A percentile compares a stretch with the other conserved stretches of the same genome.
Conservation (phyloP, 805 yeast genomes). For the Wickerhamiella cacticola region DNA sequence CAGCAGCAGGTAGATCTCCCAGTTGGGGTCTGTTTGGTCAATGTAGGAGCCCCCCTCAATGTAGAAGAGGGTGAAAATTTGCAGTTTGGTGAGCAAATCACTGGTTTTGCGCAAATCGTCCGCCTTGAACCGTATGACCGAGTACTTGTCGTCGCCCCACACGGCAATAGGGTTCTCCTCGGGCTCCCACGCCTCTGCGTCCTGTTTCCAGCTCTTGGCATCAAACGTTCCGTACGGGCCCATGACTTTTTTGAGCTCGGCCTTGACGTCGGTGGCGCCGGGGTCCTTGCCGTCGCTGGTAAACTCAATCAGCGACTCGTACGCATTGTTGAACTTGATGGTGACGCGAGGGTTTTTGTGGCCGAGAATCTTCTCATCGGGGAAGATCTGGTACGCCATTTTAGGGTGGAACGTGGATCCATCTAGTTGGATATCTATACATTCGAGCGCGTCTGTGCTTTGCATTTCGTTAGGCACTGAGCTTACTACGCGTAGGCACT, state of each 20-base stretch:
- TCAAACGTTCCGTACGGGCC: slow-evolving; percentile 54
- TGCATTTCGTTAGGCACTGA: too few species aligned
- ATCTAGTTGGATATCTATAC: slow-evolving; percentile 15
- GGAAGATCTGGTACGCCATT: slow-evolving; percentile 87
- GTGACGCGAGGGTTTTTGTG: slow-evolving; percentile 52
- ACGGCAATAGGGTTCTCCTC: slow-evolving; percentile 10
- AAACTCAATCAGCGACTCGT: slow-evolving; percentile 59
- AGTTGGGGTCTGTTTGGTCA: slow-evolving; percentile 57
- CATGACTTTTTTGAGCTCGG: slow-evolving; percentile 42
- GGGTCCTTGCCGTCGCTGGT: slow-evolving; percentile 41
- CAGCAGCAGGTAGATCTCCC: slow-evolving; percentile 64
- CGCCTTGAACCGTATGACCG: slow-evolving; percentile 22
- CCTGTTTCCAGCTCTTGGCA: slow-evolving; percentile 56
- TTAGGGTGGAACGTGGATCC: slow-evolving; percentile 44
- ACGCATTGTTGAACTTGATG: slow-evolving; percentile 60
- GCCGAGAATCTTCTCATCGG: slow-evolving; percentile 79
- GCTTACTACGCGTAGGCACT: too few species aligned
- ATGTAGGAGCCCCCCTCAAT: slow-evolving; percentile 92
- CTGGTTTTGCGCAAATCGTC: slow-evolving; percentile 12
- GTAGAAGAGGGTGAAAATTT: slow-evolving; percentile 66
- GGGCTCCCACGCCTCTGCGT: slow-evolving; percentile 31
- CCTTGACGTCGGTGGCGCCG: slow-evolving; percentile 47
- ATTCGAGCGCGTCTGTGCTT: slow-evolving; percentile 18
- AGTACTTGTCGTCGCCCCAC: slow-evolving; percentile 37
- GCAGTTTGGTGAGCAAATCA: slow-evolving; percentile 32